phyloP scores from a whole-genome alignment of 176 grass and related monocot genomes.

The Ampelocalamus luodianensis region DNA sequence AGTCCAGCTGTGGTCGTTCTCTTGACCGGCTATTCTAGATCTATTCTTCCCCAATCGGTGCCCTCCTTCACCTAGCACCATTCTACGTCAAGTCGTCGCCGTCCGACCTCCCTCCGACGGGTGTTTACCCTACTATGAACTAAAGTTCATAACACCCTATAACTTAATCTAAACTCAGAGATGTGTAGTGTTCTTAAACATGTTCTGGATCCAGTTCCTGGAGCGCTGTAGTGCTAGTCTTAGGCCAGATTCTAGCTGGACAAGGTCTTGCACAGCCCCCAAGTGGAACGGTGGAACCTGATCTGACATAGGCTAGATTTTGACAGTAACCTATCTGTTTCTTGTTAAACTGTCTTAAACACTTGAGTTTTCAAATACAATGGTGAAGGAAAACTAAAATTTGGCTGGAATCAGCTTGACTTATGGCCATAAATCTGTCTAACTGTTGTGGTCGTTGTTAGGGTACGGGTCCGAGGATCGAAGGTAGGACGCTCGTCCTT shows the following conservation, averaged over 20 bases:
- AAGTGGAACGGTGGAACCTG: slow-evolving; percentile 17
- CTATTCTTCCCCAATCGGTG: no score
- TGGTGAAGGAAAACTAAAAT: neutral
- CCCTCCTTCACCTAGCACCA: no score
- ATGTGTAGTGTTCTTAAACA: neutral
- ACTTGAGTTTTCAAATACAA: slow-evolving; percentile 8
- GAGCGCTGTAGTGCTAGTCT: neutral
- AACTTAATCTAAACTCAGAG: slow-evolving; percentile 17
- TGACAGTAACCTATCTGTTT: slow-evolving; percentile 2
- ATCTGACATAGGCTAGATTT: slow-evolving; percentile 12
- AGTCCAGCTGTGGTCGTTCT: no score
- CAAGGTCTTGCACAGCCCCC: neutral
- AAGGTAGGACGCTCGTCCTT: no score
- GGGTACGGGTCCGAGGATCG: no score
- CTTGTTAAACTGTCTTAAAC: neutral
- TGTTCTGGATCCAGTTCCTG: slow-evolving; percentile 21
- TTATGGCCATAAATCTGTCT: slow-evolving; percentile 23
- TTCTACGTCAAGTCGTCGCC: no score
- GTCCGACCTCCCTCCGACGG: no score
- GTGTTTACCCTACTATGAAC: no score
- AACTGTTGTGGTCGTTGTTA: no score
- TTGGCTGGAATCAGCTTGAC: neutral
- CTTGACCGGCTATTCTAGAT: no score
- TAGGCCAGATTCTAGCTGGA: neutral
- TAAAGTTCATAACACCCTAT: no score